phyloP scores from a whole-genome alignment of 2,329 filamentous ascomycete genomes.

The Fusarium sp. region DNA sequence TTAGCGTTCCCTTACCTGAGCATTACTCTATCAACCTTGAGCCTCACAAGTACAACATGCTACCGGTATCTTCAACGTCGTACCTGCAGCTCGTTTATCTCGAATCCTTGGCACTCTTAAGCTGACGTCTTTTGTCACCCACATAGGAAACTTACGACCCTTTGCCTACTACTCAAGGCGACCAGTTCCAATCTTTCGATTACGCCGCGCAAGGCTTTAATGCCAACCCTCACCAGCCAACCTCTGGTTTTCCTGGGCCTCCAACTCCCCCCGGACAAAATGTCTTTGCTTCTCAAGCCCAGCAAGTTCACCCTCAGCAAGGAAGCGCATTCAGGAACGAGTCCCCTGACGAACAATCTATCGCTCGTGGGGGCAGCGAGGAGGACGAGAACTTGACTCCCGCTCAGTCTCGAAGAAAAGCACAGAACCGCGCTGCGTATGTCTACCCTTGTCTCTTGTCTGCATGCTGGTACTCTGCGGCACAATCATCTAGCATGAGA shows the following conservation, averaged over 20 bases:
- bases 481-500: background rate
- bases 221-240: slow-evolving; percentile 51
- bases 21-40: slow-evolving; percentile 52
- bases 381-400: slow-evolving; percentile 71
- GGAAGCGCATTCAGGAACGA: slow-evolving; percentile 43
- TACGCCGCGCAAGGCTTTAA: slow-evolving; percentile 57
- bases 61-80: slow-evolving; percentile 21
- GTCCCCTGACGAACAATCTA: slow-evolving; percentile 53
- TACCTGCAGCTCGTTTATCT: slow-evolving; percentile 36
- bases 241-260: slow-evolving; percentile 60
- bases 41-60: slow-evolving; percentile 23
- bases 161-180: slow-evolving; percentile 58
- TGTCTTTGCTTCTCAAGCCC: slow-evolving; percentile 50
- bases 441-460: slow-evolving; percentile 51
- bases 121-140: slow-evolving; percentile 31
- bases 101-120: slow-evolving; percentile 19
- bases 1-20: slow-evolving; percentile 54
- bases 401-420: slow-evolving; percentile 71
- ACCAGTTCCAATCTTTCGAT: slow-evolving; percentile 66
- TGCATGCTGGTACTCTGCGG: background rate
- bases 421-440: slow-evolving; percentile 74
- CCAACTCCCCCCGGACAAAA: slow-evolving; percentile 66
- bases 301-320: slow-evolving; percentile 43
- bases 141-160: slow-evolving; percentile 65
- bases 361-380: slow-evolving; percentile 62